Evolutionary conservation across 495 filamentous ascomycete species (phyloP).

Genomic region (Penicillium goetzii): DNA sequence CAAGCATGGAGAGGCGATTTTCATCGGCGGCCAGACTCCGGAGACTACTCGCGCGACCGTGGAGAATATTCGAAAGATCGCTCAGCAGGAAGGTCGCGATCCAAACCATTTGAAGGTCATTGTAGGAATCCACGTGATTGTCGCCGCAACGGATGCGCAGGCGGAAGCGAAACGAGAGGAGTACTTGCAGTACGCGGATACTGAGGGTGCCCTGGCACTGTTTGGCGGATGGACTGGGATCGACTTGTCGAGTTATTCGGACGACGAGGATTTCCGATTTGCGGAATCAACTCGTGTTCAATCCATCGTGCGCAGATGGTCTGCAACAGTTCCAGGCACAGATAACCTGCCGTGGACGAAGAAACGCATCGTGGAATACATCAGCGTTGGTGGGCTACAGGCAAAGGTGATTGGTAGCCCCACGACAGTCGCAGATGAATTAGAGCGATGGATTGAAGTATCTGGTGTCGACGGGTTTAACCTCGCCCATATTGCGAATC

Average conservation of each 20-base stretch:
- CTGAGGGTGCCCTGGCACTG: not conserved
- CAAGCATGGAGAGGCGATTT: not conserved
- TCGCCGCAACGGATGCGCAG: not conserved
- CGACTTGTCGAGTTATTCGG: not conserved
- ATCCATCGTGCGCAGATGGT: conserved; percentile 39
- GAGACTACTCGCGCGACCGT: not conserved
- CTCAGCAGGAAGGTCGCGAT: not conserved
- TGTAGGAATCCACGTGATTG: not conserved
- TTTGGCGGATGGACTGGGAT: not conserved
- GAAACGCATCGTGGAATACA: conserved; percentile 61
- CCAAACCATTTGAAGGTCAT: not conserved
- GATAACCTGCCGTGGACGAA: conserved; percentile 62
- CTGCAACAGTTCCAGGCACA: conserved; percentile 49
- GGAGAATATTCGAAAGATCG: conserved; percentile 2
- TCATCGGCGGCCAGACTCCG: not conserved
- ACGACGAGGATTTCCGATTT: not conserved
- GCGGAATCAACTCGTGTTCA: not conserved
- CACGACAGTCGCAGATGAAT: conserved; percentile 59
- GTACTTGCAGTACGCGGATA: not conserved
- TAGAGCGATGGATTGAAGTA: conserved; percentile 64
- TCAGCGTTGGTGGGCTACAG: conserved; percentile 61
- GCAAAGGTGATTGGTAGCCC: conserved; percentile 59
- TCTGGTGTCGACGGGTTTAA: conserved; percentile 68
- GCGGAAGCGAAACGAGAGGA: not conserved
- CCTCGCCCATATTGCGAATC: conserved; percentile 60